These are phyloP conservation scores for Deuterostichococcus epilithicus DNA, from an alignment of 139 green algal genomes.

Conservation along the genomic window DNA sequence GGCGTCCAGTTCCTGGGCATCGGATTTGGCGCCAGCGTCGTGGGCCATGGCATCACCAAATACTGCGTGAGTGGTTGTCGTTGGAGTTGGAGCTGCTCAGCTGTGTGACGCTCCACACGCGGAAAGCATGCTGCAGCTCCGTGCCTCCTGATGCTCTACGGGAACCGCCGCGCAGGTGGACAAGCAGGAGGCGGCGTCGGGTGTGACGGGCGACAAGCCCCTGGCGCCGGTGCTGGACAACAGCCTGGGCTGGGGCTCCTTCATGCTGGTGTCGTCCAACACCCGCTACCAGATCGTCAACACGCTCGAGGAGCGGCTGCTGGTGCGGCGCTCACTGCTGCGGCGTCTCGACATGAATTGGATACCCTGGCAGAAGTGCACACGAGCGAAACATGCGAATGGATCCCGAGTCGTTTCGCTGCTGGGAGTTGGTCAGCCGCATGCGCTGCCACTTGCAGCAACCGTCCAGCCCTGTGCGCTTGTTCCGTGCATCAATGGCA, in stretches of 20 bases:
- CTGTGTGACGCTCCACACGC: too few species aligned
- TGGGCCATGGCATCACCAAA: constrained; percentile 25
- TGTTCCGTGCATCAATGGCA: too few species aligned
- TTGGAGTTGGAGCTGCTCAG: not conserved
- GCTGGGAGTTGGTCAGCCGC: too few species aligned
- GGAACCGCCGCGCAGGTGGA: constrained; percentile 4
- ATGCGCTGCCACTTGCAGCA: too few species aligned
- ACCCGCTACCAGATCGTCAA: constrained; percentile 27
- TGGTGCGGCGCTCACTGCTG: constrained; percentile 12
- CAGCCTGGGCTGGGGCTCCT: constrained; percentile 22
- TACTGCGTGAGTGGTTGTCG: not conserved
- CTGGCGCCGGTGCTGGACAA: constrained; percentile 26
- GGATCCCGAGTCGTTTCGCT: too few species aligned
- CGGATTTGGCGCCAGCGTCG: constrained; percentile 10
- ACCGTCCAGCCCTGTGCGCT: too few species aligned
- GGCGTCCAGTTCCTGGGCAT: constrained; percentile 26
- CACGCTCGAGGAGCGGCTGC: constrained; percentile 22
- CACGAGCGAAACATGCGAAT: too few species aligned
- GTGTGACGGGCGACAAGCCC: constrained; percentile 4
- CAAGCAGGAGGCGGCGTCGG: not conserved
- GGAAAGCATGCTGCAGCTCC: too few species aligned
- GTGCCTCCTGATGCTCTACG: too few species aligned
- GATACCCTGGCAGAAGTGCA: not conserved
- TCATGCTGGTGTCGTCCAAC: constrained; percentile 24
- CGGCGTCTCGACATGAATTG: not conserved